These are phyloP conservation scores for Paraconiothyrium brasiliense DNA, from an alignment of 2,329 filamentous ascomycete species.

Conservation along the genomic window DNA sequence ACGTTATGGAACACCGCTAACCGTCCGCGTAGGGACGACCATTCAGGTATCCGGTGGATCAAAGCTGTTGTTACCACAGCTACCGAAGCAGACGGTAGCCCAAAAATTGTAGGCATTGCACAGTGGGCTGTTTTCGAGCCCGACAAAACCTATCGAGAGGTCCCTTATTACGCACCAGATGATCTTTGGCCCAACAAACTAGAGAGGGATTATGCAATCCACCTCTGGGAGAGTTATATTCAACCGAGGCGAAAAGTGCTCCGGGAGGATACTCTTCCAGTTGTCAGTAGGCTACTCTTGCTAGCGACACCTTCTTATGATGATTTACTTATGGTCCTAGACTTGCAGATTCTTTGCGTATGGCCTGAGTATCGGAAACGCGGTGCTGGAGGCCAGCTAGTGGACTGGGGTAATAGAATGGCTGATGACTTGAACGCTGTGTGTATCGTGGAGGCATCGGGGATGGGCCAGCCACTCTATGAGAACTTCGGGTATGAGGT, in stretches of 20 bases:
- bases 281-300: neutral
- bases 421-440: constrained; percentile 13
- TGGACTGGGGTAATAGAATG: constrained; percentile 4
- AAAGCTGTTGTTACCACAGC: constrained; percentile 7
- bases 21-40: constrained; percentile 1
- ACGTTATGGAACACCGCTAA: neutral
- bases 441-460: constrained; percentile 11
- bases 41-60: constrained; percentile 10
- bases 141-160: constrained; percentile 8
- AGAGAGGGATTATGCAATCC: constrained; percentile 9
- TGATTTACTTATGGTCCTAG: neutral
- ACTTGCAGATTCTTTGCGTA: constrained; percentile 9
- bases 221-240: constrained; percentile 9
- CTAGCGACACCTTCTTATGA: too few species aligned
- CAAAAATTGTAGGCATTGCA: constrained; percentile 12
- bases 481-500: constrained; percentile 6
- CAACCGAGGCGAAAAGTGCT: constrained; percentile 4
- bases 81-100: constrained; percentile 10
- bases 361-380: constrained; percentile 7
- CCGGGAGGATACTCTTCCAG: neutral
- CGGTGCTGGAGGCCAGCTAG: neutral
- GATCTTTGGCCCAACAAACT: constrained; percentile 6
- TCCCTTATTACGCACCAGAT: constrained; percentile 1
- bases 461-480: constrained; percentile 12
- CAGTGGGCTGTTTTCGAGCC: constrained; percentile 14